A percentile compares a stretch with the other conserved stretches of the same genome.
Evolutionary conservation across 2,329 filamentous ascomycete species (phyloP).

Genomic region (Ascochyta lentis): DNA sequence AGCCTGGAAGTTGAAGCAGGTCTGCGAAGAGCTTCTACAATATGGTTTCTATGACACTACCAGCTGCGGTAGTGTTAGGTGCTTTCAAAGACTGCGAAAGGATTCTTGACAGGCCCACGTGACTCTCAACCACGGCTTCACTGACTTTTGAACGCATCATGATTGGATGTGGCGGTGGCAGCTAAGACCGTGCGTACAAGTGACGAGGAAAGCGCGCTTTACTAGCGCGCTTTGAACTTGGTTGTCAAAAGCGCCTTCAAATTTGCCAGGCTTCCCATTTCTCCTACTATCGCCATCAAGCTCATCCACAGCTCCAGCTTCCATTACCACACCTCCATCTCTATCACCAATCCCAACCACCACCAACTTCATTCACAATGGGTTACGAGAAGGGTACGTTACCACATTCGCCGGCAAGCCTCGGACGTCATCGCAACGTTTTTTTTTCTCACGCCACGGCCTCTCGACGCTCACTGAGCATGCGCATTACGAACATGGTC

Average conservation of each 20-base stretch:
- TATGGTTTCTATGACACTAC: no score
- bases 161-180: conserved; percentile 10
- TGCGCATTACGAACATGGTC: conserved; percentile 20
- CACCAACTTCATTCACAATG: conserved; percentile 44
- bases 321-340: conserved; percentile 23
- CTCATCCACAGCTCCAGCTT: conserved; percentile 19
- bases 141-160: neutral
- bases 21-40: no score
- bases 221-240: conserved; percentile 31
- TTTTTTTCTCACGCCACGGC: conserved; percentile 23
- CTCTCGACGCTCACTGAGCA: conserved; percentile 33
- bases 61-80: no score
- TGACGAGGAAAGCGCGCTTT: conserved; percentile 9
- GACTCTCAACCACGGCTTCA: neutral
- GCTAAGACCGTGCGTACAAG: neutral
- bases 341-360: conserved; percentile 23
- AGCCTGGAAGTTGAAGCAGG: no score
- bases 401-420: conserved; percentile 17
- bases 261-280: conserved; percentile 20
- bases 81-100: no score
- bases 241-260: conserved; percentile 20
- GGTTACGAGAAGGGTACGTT: conserved; percentile 51
- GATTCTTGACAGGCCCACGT: neutral
- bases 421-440: conserved; percentile 39
- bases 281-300: conserved; percentile 17